phyloP scores from a whole-genome alignment of 2,329 filamentous ascomycete genomes.

The Beauveria brongniartii region DNA sequence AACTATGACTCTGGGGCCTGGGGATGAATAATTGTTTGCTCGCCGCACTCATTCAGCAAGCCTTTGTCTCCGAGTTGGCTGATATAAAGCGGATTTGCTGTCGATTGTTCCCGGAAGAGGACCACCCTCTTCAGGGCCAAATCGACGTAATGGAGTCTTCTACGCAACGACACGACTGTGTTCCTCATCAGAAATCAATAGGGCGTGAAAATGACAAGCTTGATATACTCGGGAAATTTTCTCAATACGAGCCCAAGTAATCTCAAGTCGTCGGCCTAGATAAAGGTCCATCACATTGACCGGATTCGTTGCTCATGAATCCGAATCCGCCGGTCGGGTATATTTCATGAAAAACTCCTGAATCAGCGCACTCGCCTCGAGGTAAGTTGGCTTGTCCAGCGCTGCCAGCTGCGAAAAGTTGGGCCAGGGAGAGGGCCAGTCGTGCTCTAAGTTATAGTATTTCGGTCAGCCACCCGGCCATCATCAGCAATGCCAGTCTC shows the following conservation, averaged over 20 bases:
- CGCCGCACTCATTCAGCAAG: not conserved
- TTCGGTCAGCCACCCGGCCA: not conserved
- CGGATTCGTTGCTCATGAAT: not conserved
- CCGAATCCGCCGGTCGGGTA: conserved; percentile 12
- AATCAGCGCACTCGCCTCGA: conserved; percentile 35
- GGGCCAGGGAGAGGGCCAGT: conserved; percentile 36
- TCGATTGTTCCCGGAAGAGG: not conserved
- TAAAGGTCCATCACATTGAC: too few species aligned
- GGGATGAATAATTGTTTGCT: not conserved
- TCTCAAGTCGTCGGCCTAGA: not conserved
- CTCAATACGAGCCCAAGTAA: not conserved
- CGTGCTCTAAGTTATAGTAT: conserved; percentile 24
- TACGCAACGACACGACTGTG: not conserved
- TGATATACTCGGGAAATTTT: not conserved
- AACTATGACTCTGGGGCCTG: not conserved
- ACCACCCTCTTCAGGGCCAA: not conserved
- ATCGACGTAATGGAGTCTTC: not conserved
- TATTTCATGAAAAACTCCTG: conserved; percentile 36
- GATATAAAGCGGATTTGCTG: not conserved
- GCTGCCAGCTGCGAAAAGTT: conserved; percentile 36
- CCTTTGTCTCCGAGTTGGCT: not conserved
- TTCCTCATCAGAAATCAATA: not conserved
- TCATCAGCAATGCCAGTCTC: not conserved
- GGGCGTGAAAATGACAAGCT: not conserved
- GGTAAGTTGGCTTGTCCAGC: conserved; percentile 31